Evolutionary conservation across 2,329 filamentous ascomycete species (phyloP).

Genomic region (Truncatella angustata): DNA sequence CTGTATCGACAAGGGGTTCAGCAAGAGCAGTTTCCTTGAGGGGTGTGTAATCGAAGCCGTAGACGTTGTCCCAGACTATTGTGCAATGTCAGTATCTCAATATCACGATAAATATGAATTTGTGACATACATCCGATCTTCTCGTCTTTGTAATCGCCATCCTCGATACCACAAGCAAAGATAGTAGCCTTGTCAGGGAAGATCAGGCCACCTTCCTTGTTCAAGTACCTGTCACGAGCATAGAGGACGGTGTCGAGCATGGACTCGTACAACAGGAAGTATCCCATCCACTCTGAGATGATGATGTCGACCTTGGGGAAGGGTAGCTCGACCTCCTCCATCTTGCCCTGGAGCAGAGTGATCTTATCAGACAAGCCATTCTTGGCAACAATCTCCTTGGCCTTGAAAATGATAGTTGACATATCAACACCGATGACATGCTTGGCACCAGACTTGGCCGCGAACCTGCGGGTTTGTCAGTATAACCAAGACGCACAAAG

Average conservation of each 20-base stretch:
- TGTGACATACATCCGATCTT: slow-evolving; percentile 89
- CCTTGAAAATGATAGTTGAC: slow-evolving; percentile 99
- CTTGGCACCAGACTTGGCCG: slow-evolving; percentile 91
- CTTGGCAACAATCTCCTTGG: slow-evolving; percentile 84
- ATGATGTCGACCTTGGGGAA: slow-evolving; percentile 98
- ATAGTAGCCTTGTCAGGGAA: slow-evolving; percentile 99
- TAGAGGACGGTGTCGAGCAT: slow-evolving; percentile 99
- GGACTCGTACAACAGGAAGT: slow-evolving; percentile 97
- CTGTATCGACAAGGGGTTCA: slow-evolving; percentile 95
- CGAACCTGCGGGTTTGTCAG: slow-evolving; percentile 66
- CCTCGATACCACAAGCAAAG: slow-evolving; percentile 94
- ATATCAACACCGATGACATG: slow-evolving; percentile 99
- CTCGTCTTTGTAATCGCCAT: slow-evolving; percentile 99
- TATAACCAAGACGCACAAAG: not conserved
- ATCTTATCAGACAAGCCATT: slow-evolving; percentile 97
- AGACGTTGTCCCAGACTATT: slow-evolving; percentile 97
- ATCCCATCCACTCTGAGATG: slow-evolving; percentile 99
- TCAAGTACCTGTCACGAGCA: slow-evolving; percentile 88
- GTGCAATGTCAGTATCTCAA: not conserved
- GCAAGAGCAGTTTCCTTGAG: slow-evolving; percentile 91
- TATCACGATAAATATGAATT: too few species aligned
- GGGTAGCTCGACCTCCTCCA: slow-evolving; percentile 95
- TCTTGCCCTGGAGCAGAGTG: slow-evolving; percentile 97
- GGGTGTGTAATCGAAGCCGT: slow-evolving; percentile 94
- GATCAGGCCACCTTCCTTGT: slow-evolving; percentile 83